Evolutionary conservation across 2,329 filamentous ascomycete species (phyloP), one percentile per base, ranked within the genome.

Genomic region (Talaromyces amestolkiae): DNA sequence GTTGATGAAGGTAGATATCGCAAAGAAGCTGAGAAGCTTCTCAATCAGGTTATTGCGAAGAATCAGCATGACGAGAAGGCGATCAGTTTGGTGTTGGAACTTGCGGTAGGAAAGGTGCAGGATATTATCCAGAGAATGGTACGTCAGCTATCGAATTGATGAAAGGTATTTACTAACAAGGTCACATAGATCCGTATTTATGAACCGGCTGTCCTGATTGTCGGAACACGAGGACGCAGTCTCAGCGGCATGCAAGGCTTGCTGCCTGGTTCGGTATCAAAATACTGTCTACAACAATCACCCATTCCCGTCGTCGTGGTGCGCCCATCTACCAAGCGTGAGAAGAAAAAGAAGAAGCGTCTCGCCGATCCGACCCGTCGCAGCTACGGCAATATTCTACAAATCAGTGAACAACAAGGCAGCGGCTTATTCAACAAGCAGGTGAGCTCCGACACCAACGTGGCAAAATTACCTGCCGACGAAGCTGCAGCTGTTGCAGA

Each of bases 281-380:
- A 97, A 75, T 97, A 97, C 79, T 97, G 93, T 73, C 84, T 97
- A 13, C 93, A 97, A 75, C 93, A 96, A 76, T 96, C 91, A 1
- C 93, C 93, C 0, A 91, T 97, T 1, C 93, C 93, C 0, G 93
- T 97, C 8, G 93, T 97, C 35, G 93, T 97, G 37, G 93, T 97
- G 10, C 87, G 93, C 3, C 93, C 93, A 41, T 91, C 90, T 37
- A 90, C 91, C 67, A 96, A 96, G 80, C 89, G 93, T 22, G 87
- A 91, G 74, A 95, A 95, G 79, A 96, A 96, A 81, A 96, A 95
- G 79, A 85, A 86, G 66, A 97, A 97, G 81, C 88, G 93, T 35
- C 85, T 88, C 60, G 88, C 90, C 63, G 92, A 97, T 71, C 89
- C 91, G 6, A 84, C 82, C 17, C 86, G 93, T 39, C 88, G 90